A percentile compares a stretch with the other conserved stretches of the same genome.
These are phyloP conservation scores for Lonicera japonica DNA, from an alignment of 129 eudicot genomes.

Conservation along the genomic window DNA sequence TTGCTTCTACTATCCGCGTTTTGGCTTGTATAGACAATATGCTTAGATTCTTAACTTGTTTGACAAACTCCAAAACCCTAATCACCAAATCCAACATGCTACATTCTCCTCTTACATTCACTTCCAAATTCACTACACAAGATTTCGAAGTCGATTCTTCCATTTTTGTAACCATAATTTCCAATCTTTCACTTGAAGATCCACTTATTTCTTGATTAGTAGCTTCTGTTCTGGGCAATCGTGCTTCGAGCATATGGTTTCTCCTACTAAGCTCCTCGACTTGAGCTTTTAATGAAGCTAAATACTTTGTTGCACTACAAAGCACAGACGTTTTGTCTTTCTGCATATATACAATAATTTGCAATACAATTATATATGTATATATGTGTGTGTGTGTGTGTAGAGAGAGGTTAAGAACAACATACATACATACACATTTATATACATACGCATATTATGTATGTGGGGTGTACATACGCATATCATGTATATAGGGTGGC, in stretches of 20 bases:
- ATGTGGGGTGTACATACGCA: too few relatives aligned
- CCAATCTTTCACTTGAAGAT: conserved; percentile 22
- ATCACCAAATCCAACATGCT: conserved; percentile 34
- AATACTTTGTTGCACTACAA: conserved; percentile 45
- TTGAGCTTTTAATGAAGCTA: conserved; percentile 49
- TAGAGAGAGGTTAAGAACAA: too few relatives aligned
- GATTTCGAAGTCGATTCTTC: conserved; percentile 43
- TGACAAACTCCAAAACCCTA: conserved; percentile 45
- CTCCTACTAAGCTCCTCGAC: conserved; percentile 48
- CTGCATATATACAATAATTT: conserved; percentile 20
- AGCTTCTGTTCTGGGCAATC: conserved; percentile 3
- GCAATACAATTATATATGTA: too few relatives aligned
- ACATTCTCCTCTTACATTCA: conserved; percentile 43
- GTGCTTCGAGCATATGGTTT: conserved; percentile 49
- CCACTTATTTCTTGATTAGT: conserved; percentile 7
- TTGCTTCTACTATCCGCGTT: conserved; percentile 23
- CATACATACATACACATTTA: too few relatives aligned
- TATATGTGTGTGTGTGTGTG: too few relatives aligned
- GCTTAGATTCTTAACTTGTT: conserved; percentile 22
- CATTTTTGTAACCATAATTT: conserved; percentile 21
- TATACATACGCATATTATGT: too few relatives aligned
- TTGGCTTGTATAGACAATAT: conserved; percentile 46
- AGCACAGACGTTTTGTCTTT: conserved; percentile 81
- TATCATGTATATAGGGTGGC: too few relatives aligned
- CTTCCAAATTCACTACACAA: conserved; percentile 40